Conservation (phyloP, 139 green algal species). For the Chlamydomonas incerta region DNA sequence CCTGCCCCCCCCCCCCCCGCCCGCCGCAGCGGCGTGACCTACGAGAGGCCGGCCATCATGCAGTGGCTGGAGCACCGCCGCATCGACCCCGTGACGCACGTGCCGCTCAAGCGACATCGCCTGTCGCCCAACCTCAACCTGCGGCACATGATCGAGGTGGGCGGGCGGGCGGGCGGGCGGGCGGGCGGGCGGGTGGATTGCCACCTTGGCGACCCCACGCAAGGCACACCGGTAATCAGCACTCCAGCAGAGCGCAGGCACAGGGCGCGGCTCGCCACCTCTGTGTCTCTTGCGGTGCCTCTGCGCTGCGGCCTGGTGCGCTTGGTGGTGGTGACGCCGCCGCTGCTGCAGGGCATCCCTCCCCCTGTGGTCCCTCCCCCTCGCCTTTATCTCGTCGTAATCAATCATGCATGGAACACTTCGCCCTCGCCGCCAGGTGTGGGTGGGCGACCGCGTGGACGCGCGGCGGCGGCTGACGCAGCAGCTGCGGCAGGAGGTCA, state of each 20-base stretch:
- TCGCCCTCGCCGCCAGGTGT: no score
- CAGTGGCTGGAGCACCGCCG: conserved; percentile 56
- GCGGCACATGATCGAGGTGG: conserved; percentile 58
- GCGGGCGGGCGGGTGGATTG: background rate
- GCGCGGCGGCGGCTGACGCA: conserved; percentile 13
- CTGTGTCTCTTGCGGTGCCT: no score
- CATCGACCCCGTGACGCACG: conserved; percentile 56
- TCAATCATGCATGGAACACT: no score
- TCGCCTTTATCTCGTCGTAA: no score
- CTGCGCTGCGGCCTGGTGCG: no score
- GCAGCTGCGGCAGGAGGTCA: background rate
- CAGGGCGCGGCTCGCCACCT: no score
- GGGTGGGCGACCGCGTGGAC: conserved; percentile 15
- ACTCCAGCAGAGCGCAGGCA: no score
- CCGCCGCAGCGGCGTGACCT: conserved; percentile 47
- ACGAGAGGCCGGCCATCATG: conserved; percentile 60
- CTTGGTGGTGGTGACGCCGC: no score
- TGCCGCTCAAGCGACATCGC: conserved; percentile 54
- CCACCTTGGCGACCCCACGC: background rate
- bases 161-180: conserved; percentile 33
- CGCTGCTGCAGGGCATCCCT: no score
- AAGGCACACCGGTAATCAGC: no score
- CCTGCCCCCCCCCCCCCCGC: no score
- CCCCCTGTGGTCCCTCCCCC: no score
- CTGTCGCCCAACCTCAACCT: conserved; percentile 69